Percentiles rank a stretch among this genome's conserved stretches.
Evolutionary conservation across 495 filamentous ascomycete species (phyloP).

Genomic region (Penicillium subrubescens): DNA sequence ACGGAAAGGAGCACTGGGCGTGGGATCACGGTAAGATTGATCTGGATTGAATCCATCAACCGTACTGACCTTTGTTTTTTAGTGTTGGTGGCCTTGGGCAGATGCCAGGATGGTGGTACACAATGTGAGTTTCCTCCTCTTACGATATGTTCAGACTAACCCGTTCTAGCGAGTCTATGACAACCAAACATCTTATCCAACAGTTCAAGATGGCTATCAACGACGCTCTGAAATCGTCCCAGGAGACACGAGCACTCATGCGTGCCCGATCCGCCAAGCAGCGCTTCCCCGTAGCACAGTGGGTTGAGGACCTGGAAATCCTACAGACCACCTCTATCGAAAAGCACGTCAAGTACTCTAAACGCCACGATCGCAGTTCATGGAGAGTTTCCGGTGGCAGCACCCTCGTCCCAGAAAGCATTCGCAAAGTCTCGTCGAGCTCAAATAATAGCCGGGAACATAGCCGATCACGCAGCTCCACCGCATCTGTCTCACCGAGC

Average conservation of each 20-base stretch:
- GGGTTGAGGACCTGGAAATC: constrained; percentile 55
- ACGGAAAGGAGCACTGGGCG: constrained; percentile 69
- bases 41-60: neutral
- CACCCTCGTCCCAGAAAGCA: constrained; percentile 11
- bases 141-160: neutral
- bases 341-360: constrained; percentile 14
- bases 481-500: constrained; percentile 6
- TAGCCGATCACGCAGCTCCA: constrained; percentile 11
- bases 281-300: constrained; percentile 65
- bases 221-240: constrained; percentile 58
- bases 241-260: constrained; percentile 57
- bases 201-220: constrained; percentile 65
- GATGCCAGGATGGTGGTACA: constrained; percentile 75
- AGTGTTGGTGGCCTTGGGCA: constrained; percentile 59
- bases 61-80: neutral
- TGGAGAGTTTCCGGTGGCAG: constrained; percentile 9
- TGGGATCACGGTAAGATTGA: constrained; percentile 50
- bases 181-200: constrained; percentile 54
- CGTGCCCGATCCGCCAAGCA: constrained; percentile 66
- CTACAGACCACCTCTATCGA: constrained; percentile 48
- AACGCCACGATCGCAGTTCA: constrained; percentile 12
- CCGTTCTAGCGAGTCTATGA: constrained; percentile 17
- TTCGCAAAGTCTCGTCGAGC: constrained; percentile 11
- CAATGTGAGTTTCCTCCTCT: constrained; percentile 35
- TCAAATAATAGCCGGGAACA: constrained; percentile 13